Conservation (phyloP, 306 rosid genomes). For the Prunus davidiana region DNA sequence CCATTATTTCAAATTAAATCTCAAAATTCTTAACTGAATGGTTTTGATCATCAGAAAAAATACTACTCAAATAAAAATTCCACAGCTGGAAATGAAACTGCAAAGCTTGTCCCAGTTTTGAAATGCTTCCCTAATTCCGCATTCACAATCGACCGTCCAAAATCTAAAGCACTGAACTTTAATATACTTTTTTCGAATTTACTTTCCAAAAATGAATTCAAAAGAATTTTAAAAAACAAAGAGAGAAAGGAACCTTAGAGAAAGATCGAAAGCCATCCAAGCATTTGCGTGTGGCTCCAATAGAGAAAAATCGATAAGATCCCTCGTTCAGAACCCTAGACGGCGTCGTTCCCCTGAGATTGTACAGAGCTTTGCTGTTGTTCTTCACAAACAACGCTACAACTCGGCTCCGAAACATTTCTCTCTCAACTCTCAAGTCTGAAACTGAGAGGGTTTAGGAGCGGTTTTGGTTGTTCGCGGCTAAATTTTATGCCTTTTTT, state of each 20-base stretch:
- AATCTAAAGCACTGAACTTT: not conserved
- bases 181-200: not conserved
- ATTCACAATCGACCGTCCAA: not conserved
- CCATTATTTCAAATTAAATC: too few relatives aligned
- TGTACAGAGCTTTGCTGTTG: conserved; percentile 20
- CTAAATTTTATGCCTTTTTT: not conserved
- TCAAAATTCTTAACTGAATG: not conserved
- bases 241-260: conserved; percentile 14
- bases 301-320: conserved; percentile 5
- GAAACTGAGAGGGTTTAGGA: not conserved
- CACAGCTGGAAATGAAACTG: not conserved
- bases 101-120: not conserved
- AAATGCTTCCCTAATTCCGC: not conserved
- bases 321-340: not conserved
- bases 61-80: not conserved
- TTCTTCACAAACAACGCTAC: conserved; percentile 20
- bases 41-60: not conserved
- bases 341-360: not conserved
- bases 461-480: not conserved
- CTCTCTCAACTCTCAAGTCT: not conserved
- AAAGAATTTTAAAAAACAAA: not conserved
- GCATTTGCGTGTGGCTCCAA: conserved; percentile 8
- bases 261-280: conserved; percentile 1
- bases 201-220: not conserved
- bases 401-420: conserved; percentile 26